Evolutionary conservation across 1,284 basidiomycete species (phyloP), one percentile per base, ranked within the genome.

Genomic region (Clitocybe nebularis): DNA sequence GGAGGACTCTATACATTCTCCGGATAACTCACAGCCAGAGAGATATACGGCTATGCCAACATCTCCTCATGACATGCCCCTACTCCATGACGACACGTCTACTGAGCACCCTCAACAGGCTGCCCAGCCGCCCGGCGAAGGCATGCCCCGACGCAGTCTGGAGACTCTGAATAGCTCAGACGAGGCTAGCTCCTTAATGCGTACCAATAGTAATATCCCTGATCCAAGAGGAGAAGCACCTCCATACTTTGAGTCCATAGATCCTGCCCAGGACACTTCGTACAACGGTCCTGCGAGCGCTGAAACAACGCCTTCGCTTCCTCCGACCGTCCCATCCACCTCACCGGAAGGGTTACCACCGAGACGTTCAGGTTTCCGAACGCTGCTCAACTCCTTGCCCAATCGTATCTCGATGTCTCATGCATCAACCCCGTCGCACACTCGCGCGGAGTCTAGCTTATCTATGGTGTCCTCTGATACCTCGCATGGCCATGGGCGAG

Each of bases 161-260:
- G 60, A 53, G 49, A 56, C 50, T 47, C 33, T 55, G 25, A 28
- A 45, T 32, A 34, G 36, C 29, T 60, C 51, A 36, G 58, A 53
- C 48, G 62, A 56, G 24, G 53, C 58, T 3, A 56, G 58, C 34
- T 61, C 59, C 2, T 51, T 67, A 20, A 52, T 61, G 41, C 58
- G 50, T 9, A 50, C 51, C 14, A 50, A 58, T 23, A 57, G 48
- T 34, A 53, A 52, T 39, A 34, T 47, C 4, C 48, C 56, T 1
- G 36, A 51, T 50, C 68, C 73, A 4, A 62, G 76, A 45, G 84
- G 79, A 19, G 74, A 77, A 32, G 77, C 79, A 6, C 84, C 84
- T 4, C 59, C 81, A 0, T 86, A 87, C 57, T 73, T 72, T 39
- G 82, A 85, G 58, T 75, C 73, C 11, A 61, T 77, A 5, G 61